These are phyloP conservation scores for Debaryomyces prosopidis DNA, from an alignment of 805 yeast genomes.

Conservation along the genomic window DNA sequence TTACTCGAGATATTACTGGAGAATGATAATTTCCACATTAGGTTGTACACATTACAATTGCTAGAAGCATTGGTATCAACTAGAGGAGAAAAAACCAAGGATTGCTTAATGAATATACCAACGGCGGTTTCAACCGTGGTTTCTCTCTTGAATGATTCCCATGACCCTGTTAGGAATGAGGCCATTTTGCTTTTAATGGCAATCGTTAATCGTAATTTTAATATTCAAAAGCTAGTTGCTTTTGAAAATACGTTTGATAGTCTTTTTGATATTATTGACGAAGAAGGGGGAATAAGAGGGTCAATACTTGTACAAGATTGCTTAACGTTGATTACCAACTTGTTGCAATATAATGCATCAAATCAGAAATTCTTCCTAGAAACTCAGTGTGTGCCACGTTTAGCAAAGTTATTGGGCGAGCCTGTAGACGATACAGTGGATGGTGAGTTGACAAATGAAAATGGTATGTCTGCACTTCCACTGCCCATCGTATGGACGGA, in stretches of 20 bases:
- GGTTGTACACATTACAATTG: slow-evolving; percentile 79
- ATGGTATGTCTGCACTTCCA: slow-evolving; percentile 8
- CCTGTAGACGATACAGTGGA: slow-evolving; percentile 49
- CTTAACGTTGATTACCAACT: slow-evolving; percentile 67
- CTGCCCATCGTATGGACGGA: slow-evolving; percentile 70
- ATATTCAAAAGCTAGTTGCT: slow-evolving; percentile 89
- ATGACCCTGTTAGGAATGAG: slow-evolving; percentile 90
- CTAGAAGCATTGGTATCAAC: slow-evolving; percentile 80
- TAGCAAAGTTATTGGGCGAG: slow-evolving; percentile 62
- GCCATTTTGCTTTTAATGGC: slow-evolving; percentile 81
- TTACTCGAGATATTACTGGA: slow-evolving; percentile 47
- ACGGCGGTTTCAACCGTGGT: slow-evolving; percentile 80
- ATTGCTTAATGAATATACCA: slow-evolving; percentile 69
- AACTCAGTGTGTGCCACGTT: slow-evolving; percentile 70
- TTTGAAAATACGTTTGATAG: slow-evolving; percentile 90
- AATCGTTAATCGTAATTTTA: slow-evolving; percentile 75
- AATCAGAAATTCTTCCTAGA: slow-evolving; percentile 89
- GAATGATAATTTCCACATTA: slow-evolving; percentile 68
- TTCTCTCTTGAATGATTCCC: slow-evolving; percentile 39
- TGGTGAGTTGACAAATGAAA: slow-evolving; percentile 14
- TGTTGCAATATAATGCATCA: slow-evolving; percentile 79
- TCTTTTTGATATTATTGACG: slow-evolving; percentile 73
- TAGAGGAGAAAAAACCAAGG: slow-evolving; percentile 73
- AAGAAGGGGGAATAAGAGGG: slow-evolving; percentile 88
- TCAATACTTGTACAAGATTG: slow-evolving; percentile 91